phyloP scores from a whole-genome alignment of 495 filamentous ascomycete genomes.

The Trichoderma reesei region DNA sequence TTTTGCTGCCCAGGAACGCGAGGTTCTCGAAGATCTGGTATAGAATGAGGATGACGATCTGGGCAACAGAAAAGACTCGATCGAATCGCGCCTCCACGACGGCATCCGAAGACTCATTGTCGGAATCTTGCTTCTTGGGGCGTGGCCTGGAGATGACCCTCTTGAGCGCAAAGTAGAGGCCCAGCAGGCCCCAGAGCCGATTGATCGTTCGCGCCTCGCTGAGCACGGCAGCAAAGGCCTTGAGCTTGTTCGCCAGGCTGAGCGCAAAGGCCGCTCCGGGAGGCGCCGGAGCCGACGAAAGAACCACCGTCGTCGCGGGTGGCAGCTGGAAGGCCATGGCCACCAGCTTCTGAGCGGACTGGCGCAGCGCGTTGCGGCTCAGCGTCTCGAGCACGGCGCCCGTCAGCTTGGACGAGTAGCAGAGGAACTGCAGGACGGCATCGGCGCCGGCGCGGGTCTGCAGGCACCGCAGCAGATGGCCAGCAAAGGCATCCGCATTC shows the following conservation, averaged over 20 bases:
- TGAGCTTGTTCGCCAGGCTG: conserved; percentile 31
- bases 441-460: conserved; percentile 52
- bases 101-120: conserved; percentile 14
- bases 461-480: conserved; percentile 46
- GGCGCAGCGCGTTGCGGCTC: conserved; percentile 27
- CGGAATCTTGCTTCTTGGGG: conserved; percentile 1
- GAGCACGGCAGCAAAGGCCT: conserved; percentile 43
- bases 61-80: conserved; percentile 49
- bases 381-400: conserved; percentile 28
- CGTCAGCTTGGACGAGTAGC: conserved; percentile 52
- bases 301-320: conserved; percentile 26
- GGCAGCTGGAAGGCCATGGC: conserved; percentile 30
- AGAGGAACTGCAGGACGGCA: conserved; percentile 49
- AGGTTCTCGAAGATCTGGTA: conserved; percentile 81
- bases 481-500: conserved; percentile 37
- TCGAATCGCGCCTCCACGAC: conserved; percentile 29
- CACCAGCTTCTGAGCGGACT: conserved; percentile 29
- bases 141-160: conserved; percentile 12
- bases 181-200: conserved; percentile 69
- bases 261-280: conserved; percentile 33
- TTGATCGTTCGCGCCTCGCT: conserved; percentile 61
- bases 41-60: conserved; percentile 53
- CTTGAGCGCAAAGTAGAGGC: conserved; percentile 66
- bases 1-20: conserved; percentile 63
- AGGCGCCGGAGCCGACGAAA: conserved; percentile 25